Conservation (phyloP, 257 asterid genomes). For the Forsythia suspensa region DNA sequence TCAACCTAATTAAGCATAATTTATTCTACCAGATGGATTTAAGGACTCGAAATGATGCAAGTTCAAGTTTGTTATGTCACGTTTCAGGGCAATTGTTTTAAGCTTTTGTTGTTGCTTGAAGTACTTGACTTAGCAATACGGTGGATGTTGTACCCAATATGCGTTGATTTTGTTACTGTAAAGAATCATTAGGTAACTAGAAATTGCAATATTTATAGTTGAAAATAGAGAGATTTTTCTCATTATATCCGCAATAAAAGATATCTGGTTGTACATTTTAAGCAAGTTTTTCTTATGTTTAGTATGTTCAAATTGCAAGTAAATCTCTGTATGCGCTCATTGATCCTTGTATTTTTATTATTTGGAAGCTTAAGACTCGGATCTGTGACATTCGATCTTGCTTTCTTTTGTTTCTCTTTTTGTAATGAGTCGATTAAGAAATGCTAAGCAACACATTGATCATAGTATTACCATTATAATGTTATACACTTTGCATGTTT, state of each 20-base stretch:
- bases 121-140: background rate
- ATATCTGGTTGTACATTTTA: constrained; percentile 10
- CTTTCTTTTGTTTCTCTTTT: background rate
- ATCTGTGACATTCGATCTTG: constrained; percentile 2
- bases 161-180: constrained; percentile 36
- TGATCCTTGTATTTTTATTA: background rate
- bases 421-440: too few relatives aligned
- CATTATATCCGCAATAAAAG: constrained; percentile 21
- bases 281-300: background rate
- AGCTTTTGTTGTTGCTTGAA: background rate
- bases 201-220: constrained; percentile 28
- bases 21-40: constrained; percentile 8
- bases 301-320: background rate
- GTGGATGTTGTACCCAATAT: constrained; percentile 10
- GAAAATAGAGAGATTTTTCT: constrained; percentile 18
- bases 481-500: background rate
- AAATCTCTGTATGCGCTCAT: background rate
- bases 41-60: background rate
- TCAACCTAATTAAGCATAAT: constrained; percentile 3
- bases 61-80: background rate
- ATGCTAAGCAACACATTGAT: background rate
- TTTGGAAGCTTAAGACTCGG: background rate
- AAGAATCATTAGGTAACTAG: constrained; percentile 34
- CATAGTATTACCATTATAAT: background rate
- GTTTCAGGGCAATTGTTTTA: background rate